Evolutionary conservation across 331 rosid genomes (phyloP).

Genomic region (Quercus phellos): DNA sequence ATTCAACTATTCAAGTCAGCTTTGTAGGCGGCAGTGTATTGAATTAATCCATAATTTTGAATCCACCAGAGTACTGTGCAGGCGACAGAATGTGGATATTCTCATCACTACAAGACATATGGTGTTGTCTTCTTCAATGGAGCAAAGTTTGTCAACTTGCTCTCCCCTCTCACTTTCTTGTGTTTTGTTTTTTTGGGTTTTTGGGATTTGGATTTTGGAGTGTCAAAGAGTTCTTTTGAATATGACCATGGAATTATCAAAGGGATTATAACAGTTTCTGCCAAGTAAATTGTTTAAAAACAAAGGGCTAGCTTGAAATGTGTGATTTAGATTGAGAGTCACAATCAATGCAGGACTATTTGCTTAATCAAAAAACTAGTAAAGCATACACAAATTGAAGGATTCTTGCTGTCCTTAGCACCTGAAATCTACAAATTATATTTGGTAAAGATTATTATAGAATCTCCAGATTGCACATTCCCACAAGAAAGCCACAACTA

Average conservation of each 20-base stretch:
- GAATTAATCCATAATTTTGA: neutral
- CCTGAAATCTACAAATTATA: neutral
- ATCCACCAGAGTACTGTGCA: neutral
- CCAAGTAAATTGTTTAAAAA: neutral
- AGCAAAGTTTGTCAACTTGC: neutral
- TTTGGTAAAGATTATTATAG: neutral
- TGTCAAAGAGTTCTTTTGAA: no score
- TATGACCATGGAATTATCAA: no score
- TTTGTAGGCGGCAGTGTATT: neutral
- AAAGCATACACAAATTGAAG: neutral
- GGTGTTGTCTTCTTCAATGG: neutral
- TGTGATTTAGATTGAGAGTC: neutral
- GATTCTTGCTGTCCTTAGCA: neutral
- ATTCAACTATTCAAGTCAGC: no score
- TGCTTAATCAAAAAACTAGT: neutral
- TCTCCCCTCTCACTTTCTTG: neutral
- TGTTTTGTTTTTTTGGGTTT: neutral
- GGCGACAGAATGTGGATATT: neutral
- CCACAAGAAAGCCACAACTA: neutral
- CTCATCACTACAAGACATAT: neutral
- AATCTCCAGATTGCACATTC: neutral
- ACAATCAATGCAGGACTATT: neutral
- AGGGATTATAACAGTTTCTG: neutral
- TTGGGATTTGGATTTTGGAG: no score
- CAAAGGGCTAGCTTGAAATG: no score